Base-by-base conservation (phyloP, 2,329 filamentous ascomycete species). In the Myriosclerotinia duriaeana region DNA sequence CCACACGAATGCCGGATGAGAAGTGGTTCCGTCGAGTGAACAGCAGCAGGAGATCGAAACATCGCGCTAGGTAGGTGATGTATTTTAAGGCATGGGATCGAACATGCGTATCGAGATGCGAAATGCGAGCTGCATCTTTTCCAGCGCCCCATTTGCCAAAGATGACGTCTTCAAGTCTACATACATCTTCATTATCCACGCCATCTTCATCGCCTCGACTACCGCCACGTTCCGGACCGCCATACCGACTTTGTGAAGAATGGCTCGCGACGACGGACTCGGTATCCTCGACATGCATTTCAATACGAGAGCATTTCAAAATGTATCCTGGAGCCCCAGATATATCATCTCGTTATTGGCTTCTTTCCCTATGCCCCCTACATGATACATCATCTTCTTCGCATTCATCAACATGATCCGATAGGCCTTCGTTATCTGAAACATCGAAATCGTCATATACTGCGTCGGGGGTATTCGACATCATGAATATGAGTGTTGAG, bases 201-300 rank as follows among this genome's bases (percentile, higher is more conserved):
- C 7, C 12, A 26, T 53, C 44, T 22, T 38, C n/a, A 42, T 63
- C 60, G 6, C 20, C 40, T 38, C 46, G 14, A 26, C 50, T 55
- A 50, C 20, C 2, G 1, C 20, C 6, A n/a, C 36, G 22, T 56
- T 54, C 50, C 3, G 62, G 56, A 50, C 30, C 50, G 12, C 62
- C 56, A n/a, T 56, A 64, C 1, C n/a, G 20, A 48, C 62, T 64
- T 36, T 54, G 40, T n/a, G 62, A 44, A 50, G 55, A 64, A 42
- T 64, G 52, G n/a, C n/a, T n/a, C n/a, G n/a, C n/a, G n/a, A 12
- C 62, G 15, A 64, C 40, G 14, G 52, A 64, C 22, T 46, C 53
- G 7, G 36, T 11, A 15, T 63, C 60, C 11, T 34, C 12, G 15
- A 11, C 4, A 5, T 53, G 22, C 12, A 7, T 22, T 30, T 17